Base-by-base conservation (phyloP, 2,329 filamentous ascomycete genomes). In the Acrodontium crateriforme region DNA sequence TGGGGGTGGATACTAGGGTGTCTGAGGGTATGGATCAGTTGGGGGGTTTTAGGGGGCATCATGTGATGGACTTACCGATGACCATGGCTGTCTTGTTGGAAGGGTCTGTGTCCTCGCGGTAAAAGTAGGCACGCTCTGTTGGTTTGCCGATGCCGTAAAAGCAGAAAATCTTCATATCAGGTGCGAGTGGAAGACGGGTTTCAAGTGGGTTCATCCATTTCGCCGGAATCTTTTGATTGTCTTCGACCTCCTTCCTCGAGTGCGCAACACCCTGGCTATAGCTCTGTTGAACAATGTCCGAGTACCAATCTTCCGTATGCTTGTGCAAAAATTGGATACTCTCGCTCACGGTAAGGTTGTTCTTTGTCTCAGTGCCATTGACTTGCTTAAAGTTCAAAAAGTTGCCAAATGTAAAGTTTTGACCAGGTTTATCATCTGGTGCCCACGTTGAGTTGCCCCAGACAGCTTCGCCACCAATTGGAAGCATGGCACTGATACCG, bases 141-240 rank as follows among this genome's bases (percentile, higher is more conserved):
- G 81, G 78, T 52, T 95, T 98, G 3, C 87, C 87, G 3, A 93
- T 74, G 12, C 80, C 89, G 50, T 98, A 95, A 61, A 98, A 95
- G 58, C 89, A 95, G 58, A 85, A 95, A 9, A 98, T 82, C 52
- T 93, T 94, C 47, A 98, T 62, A 46, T 73, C 81, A 0, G 89
- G 87, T 2, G 89, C 87, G 12, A 83, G 65, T 0, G 89, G 89
- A 0, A 95, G 64, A 2, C 87, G 71, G 0, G 82, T 80, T 53
- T 95, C 87, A 1, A 95, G 70, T 0, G 89, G 89, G 48, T 98
- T 98, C 36, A 93, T 72, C 89, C 89, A 98, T 50, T 91, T 98
- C 0, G 52, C 42, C 1, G 60, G 62, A n/a, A 61, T 53, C 18
- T 37, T 37, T 28, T 63, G 55, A 39, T 65, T 65, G 28, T 68